Conservation (phyloP, 352 stramenopile genomes). For the Phytopythium cucurbitacearum region DNA sequence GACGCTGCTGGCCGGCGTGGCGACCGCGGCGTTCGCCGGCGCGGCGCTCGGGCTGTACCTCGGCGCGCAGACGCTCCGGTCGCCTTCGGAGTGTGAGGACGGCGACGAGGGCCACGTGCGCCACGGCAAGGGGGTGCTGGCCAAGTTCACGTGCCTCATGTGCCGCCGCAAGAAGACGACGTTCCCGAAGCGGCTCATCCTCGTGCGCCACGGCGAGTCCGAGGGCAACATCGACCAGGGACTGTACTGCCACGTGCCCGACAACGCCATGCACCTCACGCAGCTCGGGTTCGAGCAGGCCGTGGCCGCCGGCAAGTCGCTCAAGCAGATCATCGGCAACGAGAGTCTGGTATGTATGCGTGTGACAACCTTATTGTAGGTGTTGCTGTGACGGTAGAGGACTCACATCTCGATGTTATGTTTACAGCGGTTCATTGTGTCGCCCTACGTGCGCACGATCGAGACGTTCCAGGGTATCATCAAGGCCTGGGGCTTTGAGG, state of each 20-base stretch:
- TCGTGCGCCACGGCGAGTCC: constrained; percentile 82
- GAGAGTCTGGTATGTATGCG: constrained; percentile 52
- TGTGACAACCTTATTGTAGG: not conserved
- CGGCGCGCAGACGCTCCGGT: not conserved
- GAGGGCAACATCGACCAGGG: constrained; percentile 84
- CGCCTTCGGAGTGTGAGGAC: no score
- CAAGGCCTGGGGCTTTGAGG: constrained; percentile 57
- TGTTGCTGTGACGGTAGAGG: not conserved
- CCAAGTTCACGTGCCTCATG: constrained; percentile 32
- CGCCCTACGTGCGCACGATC: constrained; percentile 80
- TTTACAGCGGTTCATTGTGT: constrained; percentile 77
- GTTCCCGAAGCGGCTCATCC: constrained; percentile 74
- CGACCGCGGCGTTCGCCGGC: constrained; percentile 37
- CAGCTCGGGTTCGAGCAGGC: constrained; percentile 75
- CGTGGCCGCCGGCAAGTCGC: constrained; percentile 52
- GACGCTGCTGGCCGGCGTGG: constrained; percentile 37
- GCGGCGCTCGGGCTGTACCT: constrained; percentile 34
- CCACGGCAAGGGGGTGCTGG: constrained; percentile 4
- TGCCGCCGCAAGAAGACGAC: constrained; percentile 33
- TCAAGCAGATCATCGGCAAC: constrained; percentile 77
- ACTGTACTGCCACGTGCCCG: constrained; percentile 66
- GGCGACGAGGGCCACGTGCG: constrained; percentile 8
- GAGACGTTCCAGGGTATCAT: constrained; percentile 85
- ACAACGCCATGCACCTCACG: constrained; percentile 85
- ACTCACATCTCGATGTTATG: not conserved